A percentile compares a stretch with the other conserved stretches of the same genome.
These are phyloP conservation scores for Albophoma yamanashiensis DNA, from an alignment of 2,329 filamentous ascomycete genomes.

Conservation along the genomic window DNA sequence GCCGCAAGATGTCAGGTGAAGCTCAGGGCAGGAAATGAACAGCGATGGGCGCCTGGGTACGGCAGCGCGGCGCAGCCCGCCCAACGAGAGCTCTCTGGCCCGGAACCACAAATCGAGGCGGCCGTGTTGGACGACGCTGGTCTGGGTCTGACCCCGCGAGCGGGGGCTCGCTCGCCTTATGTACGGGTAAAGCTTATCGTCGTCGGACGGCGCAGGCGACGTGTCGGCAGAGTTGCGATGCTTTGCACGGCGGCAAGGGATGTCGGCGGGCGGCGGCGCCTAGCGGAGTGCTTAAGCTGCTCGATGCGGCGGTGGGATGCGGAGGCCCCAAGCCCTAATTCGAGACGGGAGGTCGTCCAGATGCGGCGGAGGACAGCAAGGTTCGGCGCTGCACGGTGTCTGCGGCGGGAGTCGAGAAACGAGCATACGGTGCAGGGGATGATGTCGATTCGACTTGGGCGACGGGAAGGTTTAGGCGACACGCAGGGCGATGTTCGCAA, in stretches of 20 bases:
- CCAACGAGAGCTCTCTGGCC: not conserved
- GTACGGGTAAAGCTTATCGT: not conserved
- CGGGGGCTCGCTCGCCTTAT: not conserved
- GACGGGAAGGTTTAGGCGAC: not conserved
- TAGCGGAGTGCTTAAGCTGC: not conserved
- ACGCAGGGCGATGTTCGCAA: not conserved
- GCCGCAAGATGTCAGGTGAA: conserved; percentile 2
- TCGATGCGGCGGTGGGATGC: not conserved
- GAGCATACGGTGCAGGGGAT: not conserved
- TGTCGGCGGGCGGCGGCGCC: not conserved
- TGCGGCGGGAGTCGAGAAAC: not conserved
- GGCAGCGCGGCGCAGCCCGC: not conserved
- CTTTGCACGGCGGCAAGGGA: not conserved
- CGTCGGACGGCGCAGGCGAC: not conserved
- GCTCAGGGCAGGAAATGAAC: not conserved
- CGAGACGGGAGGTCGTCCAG: not conserved
- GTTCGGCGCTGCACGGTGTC: not conserved
- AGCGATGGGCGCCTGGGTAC: not conserved
- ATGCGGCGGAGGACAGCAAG: not conserved
- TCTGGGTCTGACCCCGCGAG: not conserved
- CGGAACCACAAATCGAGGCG: not conserved
- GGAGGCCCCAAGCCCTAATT: not conserved
- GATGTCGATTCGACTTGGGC: not conserved
- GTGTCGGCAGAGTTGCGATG: not conserved
- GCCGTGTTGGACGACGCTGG: not conserved